Evolutionary conservation across 768 basidiomycete species (phyloP), one percentile per base, ranked within the genome.

Genomic region (Naematelia encephala): DNA sequence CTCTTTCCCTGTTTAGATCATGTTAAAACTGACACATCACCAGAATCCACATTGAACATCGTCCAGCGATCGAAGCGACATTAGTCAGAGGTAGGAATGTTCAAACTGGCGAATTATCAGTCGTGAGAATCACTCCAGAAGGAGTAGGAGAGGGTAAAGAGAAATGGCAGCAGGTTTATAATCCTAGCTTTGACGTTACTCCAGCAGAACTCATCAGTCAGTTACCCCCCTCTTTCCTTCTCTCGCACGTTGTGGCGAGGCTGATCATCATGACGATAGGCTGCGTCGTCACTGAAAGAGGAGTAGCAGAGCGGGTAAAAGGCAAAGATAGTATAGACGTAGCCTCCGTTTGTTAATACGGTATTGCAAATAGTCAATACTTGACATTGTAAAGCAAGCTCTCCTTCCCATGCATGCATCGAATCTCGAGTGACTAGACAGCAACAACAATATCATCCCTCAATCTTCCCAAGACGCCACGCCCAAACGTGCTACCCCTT

Each of bases 181-280:
- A 96, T 76, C 92, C 94, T 1, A 90, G 89, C 63, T 98, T 97
- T 77, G 94, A 98, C 73, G 91, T 98, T 14, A 97, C 94, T 0
- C 92, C 93, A 0, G 90, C 92, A 1, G 87, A 89, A 59, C 80
- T 97, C 44, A 96, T 98, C 63, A 89, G 86, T n/a, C 90, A 89
- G 27, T 88, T 13, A 19, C 16, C 4, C 30, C 23, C 50, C 19
- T 22, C n/a, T 2, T 25, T 12, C 23, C 42, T n/a, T 11, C 19
- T 21, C n/a, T n/a, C n/a, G n/a, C n/a, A n/a, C n/a, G n/a, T n/a
- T n/a, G n/a, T n/a, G n/a, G n/a, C 14, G 43, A 54, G 48, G 14
- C 8, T 21, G 29, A 13, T 10, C 23, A 51, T 29, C 16, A 5
- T 39, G 58, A 47, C 22, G 4, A 23, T 44, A 73, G 71, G 68